Evolutionary conservation across 176 grass and related monocot genomes (phyloP).

Genomic region (Otatea glauca): DNA sequence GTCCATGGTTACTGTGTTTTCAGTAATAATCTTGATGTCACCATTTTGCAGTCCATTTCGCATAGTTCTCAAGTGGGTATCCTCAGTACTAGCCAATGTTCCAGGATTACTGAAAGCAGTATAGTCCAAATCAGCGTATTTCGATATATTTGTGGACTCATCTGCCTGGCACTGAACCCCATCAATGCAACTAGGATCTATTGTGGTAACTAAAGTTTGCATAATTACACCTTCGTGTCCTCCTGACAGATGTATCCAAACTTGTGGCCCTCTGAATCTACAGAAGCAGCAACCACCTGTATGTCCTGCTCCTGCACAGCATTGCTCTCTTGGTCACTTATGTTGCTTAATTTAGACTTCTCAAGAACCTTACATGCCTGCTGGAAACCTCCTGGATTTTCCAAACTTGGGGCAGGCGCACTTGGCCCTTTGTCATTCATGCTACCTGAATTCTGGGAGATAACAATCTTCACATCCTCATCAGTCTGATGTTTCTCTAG

Average conservation of each 20-base stretch:
- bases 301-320: constrained; percentile 74
- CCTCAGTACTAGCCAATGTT: constrained; percentile 37
- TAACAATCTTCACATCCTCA: constrained; percentile 60
- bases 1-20: constrained; percentile 58
- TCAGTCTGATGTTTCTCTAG: constrained; percentile 28
- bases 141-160: constrained; percentile 41
- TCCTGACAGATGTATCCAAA: constrained; percentile 56
- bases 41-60: constrained; percentile 43
- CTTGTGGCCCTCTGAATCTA: constrained; percentile 50
- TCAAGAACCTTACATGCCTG: constrained; percentile 50
- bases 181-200: constrained; percentile 52
- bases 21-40: constrained; percentile 64
- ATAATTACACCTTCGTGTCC: constrained; percentile 67
- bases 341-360: constrained; percentile 40
- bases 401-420: constrained; percentile 42
- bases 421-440: constrained; percentile 30
- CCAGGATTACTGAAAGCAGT: constrained; percentile 40
- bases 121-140: constrained; percentile 48
- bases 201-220: constrained; percentile 57
- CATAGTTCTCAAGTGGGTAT: constrained; percentile 36
- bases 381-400: constrained; percentile 61
- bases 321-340: constrained; percentile 48
- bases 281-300: constrained; percentile 64
- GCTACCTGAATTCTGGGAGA: constrained; percentile 48
- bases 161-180: constrained; percentile 43